These are phyloP conservation scores for Knoxia roxburghii DNA, from an alignment of 257 asterid genomes.

Conservation along the genomic window DNA sequence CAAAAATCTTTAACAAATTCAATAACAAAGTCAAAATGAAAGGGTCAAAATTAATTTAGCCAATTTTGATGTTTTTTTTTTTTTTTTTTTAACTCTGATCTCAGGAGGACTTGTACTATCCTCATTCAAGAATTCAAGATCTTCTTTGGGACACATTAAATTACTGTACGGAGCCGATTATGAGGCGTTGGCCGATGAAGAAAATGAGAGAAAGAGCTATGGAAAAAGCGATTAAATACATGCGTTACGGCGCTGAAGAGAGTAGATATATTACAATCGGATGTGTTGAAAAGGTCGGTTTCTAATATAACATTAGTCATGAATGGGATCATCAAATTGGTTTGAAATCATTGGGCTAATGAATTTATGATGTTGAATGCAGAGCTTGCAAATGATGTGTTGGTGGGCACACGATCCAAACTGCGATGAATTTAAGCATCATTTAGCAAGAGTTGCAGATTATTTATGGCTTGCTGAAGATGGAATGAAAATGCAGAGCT, in stretches of 20 bases:
- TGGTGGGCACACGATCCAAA: conserved; percentile 74
- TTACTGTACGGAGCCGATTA: conserved; percentile 52
- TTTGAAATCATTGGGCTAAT: no score
- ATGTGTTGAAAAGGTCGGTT: conserved; percentile 39
- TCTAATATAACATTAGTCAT: no score
- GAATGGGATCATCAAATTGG: no score
- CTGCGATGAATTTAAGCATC: conserved; percentile 56
- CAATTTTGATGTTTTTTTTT: neutral
- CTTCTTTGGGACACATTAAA: conserved; percentile 54
- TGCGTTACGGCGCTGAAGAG: conserved; percentile 59
- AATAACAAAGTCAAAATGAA: neutral
- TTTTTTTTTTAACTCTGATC: neutral
- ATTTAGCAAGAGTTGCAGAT: conserved; percentile 72
- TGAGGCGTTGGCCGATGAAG: conserved; percentile 63
- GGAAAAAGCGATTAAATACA: conserved; percentile 43
- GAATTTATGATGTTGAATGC: no score
- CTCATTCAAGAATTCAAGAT: conserved; percentile 57
- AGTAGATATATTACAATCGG: conserved; percentile 55
- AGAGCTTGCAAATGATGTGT: conserved; percentile 54
- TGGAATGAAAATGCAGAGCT: conserved; percentile 91
- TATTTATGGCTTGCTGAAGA: conserved; percentile 86
- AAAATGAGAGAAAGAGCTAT: conserved; percentile 56
- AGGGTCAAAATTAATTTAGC: no score
- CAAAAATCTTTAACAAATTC: neutral
- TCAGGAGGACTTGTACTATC: conserved; percentile 65